Conservation (phyloP, 306 rosid genomes). For the Hippophae gyantsensis region DNA sequence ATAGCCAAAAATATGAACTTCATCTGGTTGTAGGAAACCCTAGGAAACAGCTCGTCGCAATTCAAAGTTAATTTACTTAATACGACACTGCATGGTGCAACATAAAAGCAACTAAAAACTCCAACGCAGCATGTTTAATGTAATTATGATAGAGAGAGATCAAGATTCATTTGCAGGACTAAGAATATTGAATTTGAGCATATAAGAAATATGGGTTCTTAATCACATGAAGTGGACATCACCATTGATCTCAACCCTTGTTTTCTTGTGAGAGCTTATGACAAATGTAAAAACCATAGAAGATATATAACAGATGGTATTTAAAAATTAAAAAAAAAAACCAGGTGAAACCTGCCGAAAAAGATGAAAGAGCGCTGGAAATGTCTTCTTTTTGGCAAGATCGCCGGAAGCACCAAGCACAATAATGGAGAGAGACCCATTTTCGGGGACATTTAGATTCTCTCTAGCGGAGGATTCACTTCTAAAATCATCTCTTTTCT, state of each 20-base stretch:
- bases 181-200: background rate
- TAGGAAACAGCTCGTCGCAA: slow-evolving; percentile 18
- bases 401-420: slow-evolving; percentile 99
- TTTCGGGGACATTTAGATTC: slow-evolving; percentile 39
- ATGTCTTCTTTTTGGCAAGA: slow-evolving; percentile 98
- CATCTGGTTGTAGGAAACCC: slow-evolving; percentile 70
- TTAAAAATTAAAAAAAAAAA: background rate
- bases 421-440: slow-evolving; percentile 62
- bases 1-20: slow-evolving; percentile 89
- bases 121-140: background rate
- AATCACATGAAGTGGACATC: background rate
- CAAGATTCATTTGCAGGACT: background rate
- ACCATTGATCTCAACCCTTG: too few relatives aligned
- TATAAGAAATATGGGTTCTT: background rate
- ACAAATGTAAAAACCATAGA: too few relatives aligned
- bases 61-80: background rate
- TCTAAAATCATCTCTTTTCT: slow-evolving; percentile 24
- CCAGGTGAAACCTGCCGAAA: slow-evolving; percentile 51
- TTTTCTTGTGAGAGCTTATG: too few relatives aligned
- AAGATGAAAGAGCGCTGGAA: slow-evolving; percentile 85
- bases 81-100: background rate
- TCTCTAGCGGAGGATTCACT: slow-evolving; percentile 39
- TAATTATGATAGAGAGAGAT: background rate
- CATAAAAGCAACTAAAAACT: background rate
- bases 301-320: too few relatives aligned